Conservation (phyloP, 495 filamentous ascomycete species). For the Pyrenopolyporus hunteri region DNA sequence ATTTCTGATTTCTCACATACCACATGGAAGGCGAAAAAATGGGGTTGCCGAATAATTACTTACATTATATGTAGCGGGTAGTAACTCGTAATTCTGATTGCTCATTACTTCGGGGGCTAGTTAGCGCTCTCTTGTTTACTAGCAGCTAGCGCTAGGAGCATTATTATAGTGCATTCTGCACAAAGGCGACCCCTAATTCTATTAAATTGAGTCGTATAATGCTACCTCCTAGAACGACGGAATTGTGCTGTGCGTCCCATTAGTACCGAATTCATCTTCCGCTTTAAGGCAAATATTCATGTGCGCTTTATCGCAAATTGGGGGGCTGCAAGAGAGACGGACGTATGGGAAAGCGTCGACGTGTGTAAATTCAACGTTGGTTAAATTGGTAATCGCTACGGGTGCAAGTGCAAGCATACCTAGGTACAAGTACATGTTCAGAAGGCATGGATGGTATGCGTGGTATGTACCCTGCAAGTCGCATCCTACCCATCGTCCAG, state of each 20-base stretch:
- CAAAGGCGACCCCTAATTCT: not conserved
- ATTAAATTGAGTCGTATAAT: too few species aligned
- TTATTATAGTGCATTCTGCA: not conserved
- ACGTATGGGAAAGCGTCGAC: slow-evolving; percentile 1
- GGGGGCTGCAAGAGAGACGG: not conserved
- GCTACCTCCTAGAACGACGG: not conserved
- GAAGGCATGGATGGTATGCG: too few species aligned
- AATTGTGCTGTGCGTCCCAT: not conserved
- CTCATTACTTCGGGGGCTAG: not conserved
- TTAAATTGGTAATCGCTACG: slow-evolving; percentile 9
- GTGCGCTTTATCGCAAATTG: slow-evolving; percentile 33
- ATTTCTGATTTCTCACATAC: not conserved
- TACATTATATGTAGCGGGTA: too few species aligned
- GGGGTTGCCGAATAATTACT: slow-evolving; percentile 1
- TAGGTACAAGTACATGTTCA: not conserved
- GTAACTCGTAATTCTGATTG: slow-evolving; percentile 13
- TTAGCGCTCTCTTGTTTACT: not conserved
- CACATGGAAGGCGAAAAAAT: not conserved
- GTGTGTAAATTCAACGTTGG: slow-evolving; percentile 14
- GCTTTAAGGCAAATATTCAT: slow-evolving; percentile 25
- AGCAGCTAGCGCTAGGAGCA: too few species aligned
- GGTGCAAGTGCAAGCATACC: too few species aligned
- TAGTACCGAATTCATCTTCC: not conserved
- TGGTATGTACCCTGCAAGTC: slow-evolving; percentile 26
- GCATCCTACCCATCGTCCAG: slow-evolving; percentile 11